phyloP scores from a whole-genome alignment of 2,329 filamentous ascomycete genomes.

The Epichloe typhina region DNA sequence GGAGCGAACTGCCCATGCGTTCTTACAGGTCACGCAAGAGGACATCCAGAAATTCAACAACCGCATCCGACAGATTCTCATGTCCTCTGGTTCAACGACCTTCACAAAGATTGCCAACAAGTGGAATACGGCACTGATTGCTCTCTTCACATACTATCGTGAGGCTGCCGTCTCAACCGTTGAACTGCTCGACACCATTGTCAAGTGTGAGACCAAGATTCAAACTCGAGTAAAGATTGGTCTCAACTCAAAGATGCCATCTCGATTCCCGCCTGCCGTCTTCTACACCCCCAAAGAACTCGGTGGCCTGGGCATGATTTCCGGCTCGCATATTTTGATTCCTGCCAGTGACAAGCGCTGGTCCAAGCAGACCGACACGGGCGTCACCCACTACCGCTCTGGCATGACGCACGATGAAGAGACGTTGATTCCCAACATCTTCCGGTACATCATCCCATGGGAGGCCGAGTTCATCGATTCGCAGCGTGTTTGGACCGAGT shows the following conservation, averaged over 20 bases:
- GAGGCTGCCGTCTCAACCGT: constrained; percentile 95
- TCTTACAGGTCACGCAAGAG: constrained; percentile 94
- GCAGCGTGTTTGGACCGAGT: constrained; percentile 97
- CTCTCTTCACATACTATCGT: constrained; percentile 95
- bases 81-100: constrained; percentile 98
- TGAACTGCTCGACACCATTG: constrained; percentile 86
- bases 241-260: constrained; percentile 98
- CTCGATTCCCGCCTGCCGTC: constrained; percentile 91
- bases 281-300: constrained; percentile 98
- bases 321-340: constrained; percentile 93
- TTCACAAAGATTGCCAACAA: constrained; percentile 99
- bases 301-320: constrained; percentile 96
- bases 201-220: constrained; percentile 99
- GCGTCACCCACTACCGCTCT: constrained; percentile 90
- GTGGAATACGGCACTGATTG: constrained; percentile 97
- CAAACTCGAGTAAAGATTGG: constrained; percentile 98
- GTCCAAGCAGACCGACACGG: constrained; percentile 95
- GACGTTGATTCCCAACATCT: constrained; percentile 95
- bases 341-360: constrained; percentile 95
- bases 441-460: constrained; percentile 98
- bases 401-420: constrained; percentile 99
- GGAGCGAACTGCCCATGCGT: constrained; percentile 92
- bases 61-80: constrained; percentile 92
- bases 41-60: constrained; percentile 99
- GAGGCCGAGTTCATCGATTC: constrained; percentile 98